These are phyloP conservation scores for Peltaster fructicola DNA, from an alignment of 2,329 filamentous ascomycete species.

Conservation along the genomic window DNA sequence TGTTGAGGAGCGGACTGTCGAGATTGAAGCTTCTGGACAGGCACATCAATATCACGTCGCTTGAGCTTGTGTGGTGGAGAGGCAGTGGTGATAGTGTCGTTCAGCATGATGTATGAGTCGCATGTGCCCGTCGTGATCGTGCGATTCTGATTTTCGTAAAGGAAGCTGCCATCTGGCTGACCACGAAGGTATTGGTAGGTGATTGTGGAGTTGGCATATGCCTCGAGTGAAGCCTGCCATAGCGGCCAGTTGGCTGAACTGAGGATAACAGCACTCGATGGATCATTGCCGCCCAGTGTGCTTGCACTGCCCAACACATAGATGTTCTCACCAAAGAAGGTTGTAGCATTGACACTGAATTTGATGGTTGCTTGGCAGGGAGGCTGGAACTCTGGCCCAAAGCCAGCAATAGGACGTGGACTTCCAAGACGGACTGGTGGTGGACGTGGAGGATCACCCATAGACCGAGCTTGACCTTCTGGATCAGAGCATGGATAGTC, in stretches of 20 bases:
- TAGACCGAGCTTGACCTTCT: slow-evolving; percentile 18
- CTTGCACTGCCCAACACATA: slow-evolving; percentile 15
- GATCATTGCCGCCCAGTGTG: slow-evolving; percentile 15
- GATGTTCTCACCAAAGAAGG: slow-evolving; percentile 20
- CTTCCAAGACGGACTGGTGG: slow-evolving; percentile 42
- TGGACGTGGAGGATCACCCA: slow-evolving; percentile 40
- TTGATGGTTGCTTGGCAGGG: slow-evolving; percentile 16
- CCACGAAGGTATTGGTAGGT: slow-evolving; percentile 17
- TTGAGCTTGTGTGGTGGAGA: slow-evolving; percentile 13
- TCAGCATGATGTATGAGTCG: slow-evolving; percentile 10
- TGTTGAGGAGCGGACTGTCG: slow-evolving; percentile 15
- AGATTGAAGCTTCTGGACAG: slow-evolving; percentile 8
- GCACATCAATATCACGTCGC: slow-evolving; percentile 6
- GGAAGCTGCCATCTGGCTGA: slow-evolving; percentile 16
- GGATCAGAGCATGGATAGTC: slow-evolving; percentile 23
- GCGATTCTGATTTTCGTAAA: slow-evolving; percentile 16
- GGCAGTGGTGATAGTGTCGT: slow-evolving; percentile 16
- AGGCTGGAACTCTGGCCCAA: slow-evolving; percentile 50
- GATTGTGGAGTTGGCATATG: slow-evolving; percentile 16
- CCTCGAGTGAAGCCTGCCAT: slow-evolving; percentile 17
- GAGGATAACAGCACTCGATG: slow-evolving; percentile 13
- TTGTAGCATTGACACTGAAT: slow-evolving; percentile 18
- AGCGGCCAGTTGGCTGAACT: slow-evolving; percentile 17
- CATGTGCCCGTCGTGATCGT: slow-evolving; percentile 17
- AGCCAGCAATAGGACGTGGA: slow-evolving; percentile 50